Conservation (phyloP, 805 yeast species). For the Soucietia sequanensis region DNA sequence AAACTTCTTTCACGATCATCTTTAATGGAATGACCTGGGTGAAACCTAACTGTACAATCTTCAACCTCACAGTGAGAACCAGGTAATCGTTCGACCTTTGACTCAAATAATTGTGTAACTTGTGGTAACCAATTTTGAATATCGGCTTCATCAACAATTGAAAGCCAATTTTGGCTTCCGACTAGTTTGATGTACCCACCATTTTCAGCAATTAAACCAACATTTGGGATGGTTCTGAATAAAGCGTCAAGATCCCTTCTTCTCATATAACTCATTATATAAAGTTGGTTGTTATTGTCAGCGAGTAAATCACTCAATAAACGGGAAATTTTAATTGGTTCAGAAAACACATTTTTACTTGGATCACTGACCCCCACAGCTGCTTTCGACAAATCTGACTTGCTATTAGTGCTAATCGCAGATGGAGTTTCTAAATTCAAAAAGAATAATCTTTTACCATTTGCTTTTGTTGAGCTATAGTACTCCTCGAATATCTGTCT, state of each 20-base stretch:
- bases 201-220: constrained; percentile 87
- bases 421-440: constrained; percentile 50
- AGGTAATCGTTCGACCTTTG: constrained; percentile 75
- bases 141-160: constrained; percentile 52
- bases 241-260: constrained; percentile 63
- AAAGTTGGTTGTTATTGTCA: constrained; percentile 65
- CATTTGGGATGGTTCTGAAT: constrained; percentile 61
- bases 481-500: constrained; percentile 31
- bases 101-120: constrained; percentile 51
- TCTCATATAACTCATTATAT: constrained; percentile 65
- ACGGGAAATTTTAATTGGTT: constrained; percentile 56
- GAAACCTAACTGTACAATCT: constrained; percentile 74
- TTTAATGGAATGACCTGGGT: constrained; percentile 66
- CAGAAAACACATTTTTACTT: constrained; percentile 36
- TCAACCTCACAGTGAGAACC: constrained; percentile 71
- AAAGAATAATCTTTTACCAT: constrained; percentile 47
- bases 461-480: constrained; percentile 16
- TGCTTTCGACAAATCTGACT: constrained; percentile 8
- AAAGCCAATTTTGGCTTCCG: constrained; percentile 55
- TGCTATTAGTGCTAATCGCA: constrained; percentile 15
- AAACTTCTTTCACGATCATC: constrained; percentile 61
- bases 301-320: constrained; percentile 58
- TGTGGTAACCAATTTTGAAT: constrained; percentile 56
- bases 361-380: constrained; percentile 21
- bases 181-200: constrained; percentile 75